A percentile compares a stretch with the other conserved stretches of the same genome.
Conservation (phyloP, 23 red algal genomes). For the Porphyridium purpureum region DNA sequence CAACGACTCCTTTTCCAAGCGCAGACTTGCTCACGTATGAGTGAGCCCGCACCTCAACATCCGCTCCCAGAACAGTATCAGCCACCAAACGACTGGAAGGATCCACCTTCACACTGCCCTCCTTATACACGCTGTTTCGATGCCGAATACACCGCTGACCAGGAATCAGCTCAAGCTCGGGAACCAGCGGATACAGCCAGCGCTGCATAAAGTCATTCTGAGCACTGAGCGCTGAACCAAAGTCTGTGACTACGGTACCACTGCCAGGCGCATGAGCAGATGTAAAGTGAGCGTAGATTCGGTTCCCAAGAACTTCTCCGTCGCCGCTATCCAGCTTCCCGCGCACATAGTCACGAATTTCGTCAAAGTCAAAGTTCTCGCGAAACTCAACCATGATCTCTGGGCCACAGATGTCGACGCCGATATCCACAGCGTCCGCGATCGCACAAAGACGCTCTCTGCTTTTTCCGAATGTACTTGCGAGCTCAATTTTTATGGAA, state of each 20-base stretch:
- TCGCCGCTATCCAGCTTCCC: conserved; percentile 57
- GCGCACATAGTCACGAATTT: conserved; percentile 47
- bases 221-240: conserved; percentile 3
- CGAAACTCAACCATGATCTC: conserved; percentile 67
- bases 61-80: no score
- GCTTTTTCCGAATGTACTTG: conserved; percentile 5
- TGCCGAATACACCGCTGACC: neutral
- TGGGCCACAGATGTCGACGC: conserved; percentile 55
- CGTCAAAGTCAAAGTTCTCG: conserved; percentile 82
- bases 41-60: no score
- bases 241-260: conserved; percentile 7
- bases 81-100: no score
- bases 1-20: conserved; percentile 23
- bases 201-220: conserved; percentile 7
- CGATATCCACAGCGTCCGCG: conserved; percentile 25
- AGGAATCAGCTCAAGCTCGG: neutral
- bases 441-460: conserved; percentile 10
- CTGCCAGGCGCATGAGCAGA: conserved; percentile 9
- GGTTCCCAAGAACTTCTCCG: conserved; percentile 61
- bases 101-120: no score
- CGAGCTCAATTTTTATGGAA: conserved; percentile 18
- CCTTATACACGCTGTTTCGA: no score
- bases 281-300: conserved; percentile 28
- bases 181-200: conserved; percentile 7
- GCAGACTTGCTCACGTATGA: no score